Base-by-base conservation (phyloP, 192 early-diverging fungal species). In the Coemansia sp. region DNA sequence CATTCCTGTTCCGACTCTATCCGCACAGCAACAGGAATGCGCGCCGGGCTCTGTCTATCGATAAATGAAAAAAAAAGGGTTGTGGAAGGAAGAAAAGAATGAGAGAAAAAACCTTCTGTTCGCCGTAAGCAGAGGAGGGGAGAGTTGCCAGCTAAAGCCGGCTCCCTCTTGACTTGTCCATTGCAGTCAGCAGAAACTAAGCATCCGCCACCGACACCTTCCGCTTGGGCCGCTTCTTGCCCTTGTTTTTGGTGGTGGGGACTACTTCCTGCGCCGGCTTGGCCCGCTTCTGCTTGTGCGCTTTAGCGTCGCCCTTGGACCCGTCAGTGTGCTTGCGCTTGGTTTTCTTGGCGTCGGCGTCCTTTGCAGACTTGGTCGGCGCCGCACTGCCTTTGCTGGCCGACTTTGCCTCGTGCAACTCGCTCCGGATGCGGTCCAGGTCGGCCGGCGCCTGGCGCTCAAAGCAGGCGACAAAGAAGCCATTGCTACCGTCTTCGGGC, bases 391-490 rank as follows among this genome's bases (percentile, higher is more conserved):
- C 23, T 21, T 35, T 12, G 8, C 25, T 41, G n/a, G n/a, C n/a
- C n/a, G n/a, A n/a, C n/a, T 35, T 39, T 20, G 35, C 4, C 30
- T 46, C 58, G 8, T 45, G 39, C 8, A 66, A 52, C 51, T 60
- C 46, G 31, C 19, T 46, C 12, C 22, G 42, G 29, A 44, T 66
- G 9, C 22, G 28, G 4, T 50, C 52, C 12, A 60, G 30, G 34
- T 60, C 65, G 2, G 60, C 60, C 5, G 64, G 61, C 23, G 55
- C 40, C 19, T 45, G 26, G 15, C 72, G 72, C 49, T 68, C 85
- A 83, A 98, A 97, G 41, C 89, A 84, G 0, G 94, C 91, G 4
- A 97, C 96, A 87, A 98, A 98, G 61, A 98, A 98, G 5, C 96
- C 96, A 60, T 95, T 96, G 32, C 85, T 90, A 27, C 79, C 70